These are phyloP conservation scores for Fonsecaea nubica DNA, from an alignment of 2,329 filamentous ascomycete species.

Conservation along the genomic window DNA sequence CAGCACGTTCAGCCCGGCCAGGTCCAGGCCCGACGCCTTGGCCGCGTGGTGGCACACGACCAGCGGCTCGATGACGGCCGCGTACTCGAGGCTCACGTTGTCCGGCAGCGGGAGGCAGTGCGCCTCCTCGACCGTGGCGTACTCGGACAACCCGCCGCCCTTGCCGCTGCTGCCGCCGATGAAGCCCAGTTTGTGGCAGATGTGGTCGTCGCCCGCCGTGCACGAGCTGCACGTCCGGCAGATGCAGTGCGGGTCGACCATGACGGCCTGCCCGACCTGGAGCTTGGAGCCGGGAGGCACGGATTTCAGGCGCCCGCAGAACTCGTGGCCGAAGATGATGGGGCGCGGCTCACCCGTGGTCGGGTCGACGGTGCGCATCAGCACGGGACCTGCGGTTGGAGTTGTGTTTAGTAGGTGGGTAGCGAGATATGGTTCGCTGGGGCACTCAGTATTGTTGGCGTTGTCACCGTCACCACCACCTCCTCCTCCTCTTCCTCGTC, in stretches of 20 bases:
- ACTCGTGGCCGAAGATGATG: constrained; percentile 61
- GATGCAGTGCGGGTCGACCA: constrained; percentile 30
- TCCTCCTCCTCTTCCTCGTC: no score
- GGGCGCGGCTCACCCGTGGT: constrained; percentile 58
- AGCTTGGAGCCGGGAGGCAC: constrained; percentile 38
- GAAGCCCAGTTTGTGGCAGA: constrained; percentile 27
- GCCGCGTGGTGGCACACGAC: constrained; percentile 31
- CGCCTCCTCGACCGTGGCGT: constrained; percentile 25
- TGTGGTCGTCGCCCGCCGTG: constrained; percentile 34
- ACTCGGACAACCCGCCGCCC: constrained; percentile 32
- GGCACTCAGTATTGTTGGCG: no score
- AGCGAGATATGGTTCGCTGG: neutral
- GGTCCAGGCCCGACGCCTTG: constrained; percentile 38
- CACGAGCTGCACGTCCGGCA: constrained; percentile 31
- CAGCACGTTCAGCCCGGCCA: constrained; percentile 26
- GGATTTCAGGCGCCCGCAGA: constrained; percentile 52
- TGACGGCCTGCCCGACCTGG: constrained; percentile 29
- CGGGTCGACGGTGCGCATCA: constrained; percentile 45
- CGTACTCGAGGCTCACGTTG: constrained; percentile 28
- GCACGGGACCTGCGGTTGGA: neutral
- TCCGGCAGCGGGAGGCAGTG: constrained; percentile 27
- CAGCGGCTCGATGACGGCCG: constrained; percentile 34
- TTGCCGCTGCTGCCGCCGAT: constrained; percentile 45
- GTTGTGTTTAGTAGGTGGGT: neutral
- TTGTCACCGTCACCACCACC: no score